Base-by-base conservation (phyloP, 2,329 filamentous ascomycete species). In the Beauveria medogensis region DNA sequence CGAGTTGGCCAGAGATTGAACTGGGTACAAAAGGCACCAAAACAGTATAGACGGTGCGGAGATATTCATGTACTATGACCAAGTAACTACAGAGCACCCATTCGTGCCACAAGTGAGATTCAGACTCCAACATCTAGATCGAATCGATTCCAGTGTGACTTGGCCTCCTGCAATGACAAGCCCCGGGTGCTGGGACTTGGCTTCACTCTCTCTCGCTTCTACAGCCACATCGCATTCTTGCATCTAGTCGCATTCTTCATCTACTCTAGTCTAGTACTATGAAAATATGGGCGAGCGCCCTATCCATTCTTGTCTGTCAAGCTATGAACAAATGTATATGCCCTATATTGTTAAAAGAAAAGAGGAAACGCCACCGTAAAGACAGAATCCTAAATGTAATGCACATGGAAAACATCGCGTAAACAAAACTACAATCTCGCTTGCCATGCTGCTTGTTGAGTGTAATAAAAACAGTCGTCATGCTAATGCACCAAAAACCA, bases 261-360 rank as follows among this genome's bases (percentile, higher is more conserved):
- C 56, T 59, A 52, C 18, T 52, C 56, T 59, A 59, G 9, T 59
- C 56, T 59, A 59, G 30, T 41, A 26, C 7, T 10, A 50, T 30
- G 3, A 41, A 26, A 41, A 28, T 10, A 28, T 20, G 34, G 34
- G 37, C 18, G 22, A 14, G 18, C 24, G 14, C 55, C 55, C 20
- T 41, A 9, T 30, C 34, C 34, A 58, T 28, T 58, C 55, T 58
- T 37, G 40, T 37, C 26, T n/a, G n/a, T 41, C 37, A 46, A n/a
- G 46, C 20, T 52, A 41, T 18, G n/a, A 52, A 48, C 34, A 24
- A 14, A 51, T 12, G 34, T n/a, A 53, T 10, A 59, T n/a, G 24
- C 22, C 9, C 4, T 18, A 59, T 44, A 59, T 37, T 16, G 10
- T 52, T n/a, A 10, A 44, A 20, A 7, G 2, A 18, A 41, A n/a